Evolutionary conservation across 176 grass and related monocot species (phyloP).

Genomic region (Carex pumila): DNA sequence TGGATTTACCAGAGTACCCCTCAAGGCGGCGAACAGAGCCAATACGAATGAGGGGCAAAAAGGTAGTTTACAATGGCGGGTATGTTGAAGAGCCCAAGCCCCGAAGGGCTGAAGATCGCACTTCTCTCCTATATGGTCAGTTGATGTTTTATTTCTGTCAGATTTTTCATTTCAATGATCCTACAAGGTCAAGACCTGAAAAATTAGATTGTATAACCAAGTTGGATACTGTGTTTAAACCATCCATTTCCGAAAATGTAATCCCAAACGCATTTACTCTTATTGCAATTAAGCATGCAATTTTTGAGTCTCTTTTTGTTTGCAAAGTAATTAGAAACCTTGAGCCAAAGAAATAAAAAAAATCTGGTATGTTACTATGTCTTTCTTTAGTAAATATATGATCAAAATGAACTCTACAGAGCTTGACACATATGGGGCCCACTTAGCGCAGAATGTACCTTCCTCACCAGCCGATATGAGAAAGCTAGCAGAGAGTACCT

Average conservation of each 20-base stretch:
- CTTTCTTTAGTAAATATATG: neutral
- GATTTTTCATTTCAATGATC: neutral
- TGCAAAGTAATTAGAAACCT: neutral
- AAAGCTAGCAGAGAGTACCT: constrained; percentile 49
- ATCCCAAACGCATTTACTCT: neutral
- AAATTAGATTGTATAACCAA: neutral
- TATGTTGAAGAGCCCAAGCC: constrained; percentile 69
- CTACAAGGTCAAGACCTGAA: neutral
- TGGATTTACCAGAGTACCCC: constrained; percentile 70
- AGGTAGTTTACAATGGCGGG: constrained; percentile 57
- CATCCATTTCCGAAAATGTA: neutral
- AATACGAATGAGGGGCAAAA: constrained; percentile 82
- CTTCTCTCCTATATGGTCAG: constrained; percentile 41
- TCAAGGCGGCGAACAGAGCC: constrained; percentile 62
- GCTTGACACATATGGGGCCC: constrained; percentile 59
- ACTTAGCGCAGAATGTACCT: constrained; percentile 17
- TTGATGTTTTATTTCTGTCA: neutral
- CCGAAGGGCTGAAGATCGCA: constrained; percentile 40
- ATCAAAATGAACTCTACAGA: constrained; percentile 27
- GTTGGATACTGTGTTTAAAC: neutral
- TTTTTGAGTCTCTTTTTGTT: neutral
- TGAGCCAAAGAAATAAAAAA: neutral
- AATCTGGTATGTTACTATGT: neutral
- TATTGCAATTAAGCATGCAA: neutral
- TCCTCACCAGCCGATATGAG: constrained; percentile 31